Base-by-base conservation (phyloP, 306 rosid genomes). In the Ormosia emarginata region DNA sequence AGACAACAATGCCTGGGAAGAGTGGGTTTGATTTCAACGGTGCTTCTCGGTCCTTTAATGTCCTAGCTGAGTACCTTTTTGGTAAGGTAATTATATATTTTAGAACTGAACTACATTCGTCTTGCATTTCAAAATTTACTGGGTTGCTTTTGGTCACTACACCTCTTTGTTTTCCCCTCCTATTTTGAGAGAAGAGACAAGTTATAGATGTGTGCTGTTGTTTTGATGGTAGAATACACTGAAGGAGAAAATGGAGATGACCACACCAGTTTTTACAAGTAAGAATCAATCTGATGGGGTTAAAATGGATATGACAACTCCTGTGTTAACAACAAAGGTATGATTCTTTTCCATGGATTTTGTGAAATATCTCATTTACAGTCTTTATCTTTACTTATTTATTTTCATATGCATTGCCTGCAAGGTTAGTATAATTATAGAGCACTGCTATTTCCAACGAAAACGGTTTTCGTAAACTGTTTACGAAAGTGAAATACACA, bases 271-370 rank as follows among this genome's bases (percentile, higher is more conserved):
- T 82, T 78, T 90, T 59, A 92, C 98, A 5, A 87, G 89, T 74
- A 92, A 88, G 86, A 81, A 75, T 62, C 90, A 83, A 72, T 75
- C 93, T n/a, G 89, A 77, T 55, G 97, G 93, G 67, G 88, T 83
- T 90, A 93, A 92, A 87, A 92, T 92, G 99, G 98, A 92, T 50
- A 95, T 93, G 98, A 95, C 94, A 62, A 90, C 98, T 70, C 99
- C 97, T 39, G 98, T 92, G 74, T 74, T 93, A 78, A 95, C 99
- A 71, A 88, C 82, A 77, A 92, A 82, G 90, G 98, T 94, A 87
- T 69, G 71, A 36, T 61, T 81, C 15, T 49, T 80, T 81, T 70
- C 67, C 58, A 43, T 61, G 53, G 66, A 37, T 62, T 78, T 62
- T 67, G 47, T 83, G 81, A 75, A 47, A 57, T 34, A 65, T 41